Conservation (phyloP, 2,329 filamentous ascomycete genomes). For the Plenodomus lindquistii region DNA sequence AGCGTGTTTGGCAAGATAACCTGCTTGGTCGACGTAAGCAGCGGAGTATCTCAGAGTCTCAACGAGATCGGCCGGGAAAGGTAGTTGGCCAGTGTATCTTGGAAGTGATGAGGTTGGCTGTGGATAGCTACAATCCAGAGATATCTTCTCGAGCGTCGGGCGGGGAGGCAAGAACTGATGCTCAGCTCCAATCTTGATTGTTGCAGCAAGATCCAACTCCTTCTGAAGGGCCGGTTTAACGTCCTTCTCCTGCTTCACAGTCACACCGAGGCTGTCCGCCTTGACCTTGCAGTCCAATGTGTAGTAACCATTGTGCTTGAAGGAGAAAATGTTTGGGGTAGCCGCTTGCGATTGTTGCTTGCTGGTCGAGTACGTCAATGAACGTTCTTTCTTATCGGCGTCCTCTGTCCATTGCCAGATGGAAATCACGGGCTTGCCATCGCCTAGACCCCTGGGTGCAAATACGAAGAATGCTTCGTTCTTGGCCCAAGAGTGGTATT, state of each 20-base stretch:
- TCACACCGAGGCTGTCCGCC: not conserved
- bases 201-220: not conserved
- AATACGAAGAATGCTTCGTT: constrained; percentile 3
- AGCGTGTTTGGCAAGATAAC: constrained; percentile 4
- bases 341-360: constrained; percentile 1
- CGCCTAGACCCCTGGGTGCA: constrained; percentile 4
- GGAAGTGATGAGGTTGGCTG: not conserved
- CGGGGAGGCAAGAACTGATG: constrained; percentile 2
- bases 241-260: not conserved
- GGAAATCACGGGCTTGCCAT: constrained; percentile 2
- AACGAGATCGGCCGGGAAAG: constrained; percentile 4
- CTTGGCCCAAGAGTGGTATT: constrained; percentile 6
- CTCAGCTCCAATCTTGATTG: constrained; percentile 1
- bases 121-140: constrained; percentile 2
- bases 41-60: constrained; percentile 1
- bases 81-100: not conserved
- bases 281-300: constrained; percentile 2
- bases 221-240: not conserved
- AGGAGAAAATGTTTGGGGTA: constrained; percentile 1
- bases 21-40: constrained; percentile 6
- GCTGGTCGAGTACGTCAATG: not conserved
- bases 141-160: not conserved
- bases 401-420: constrained; percentile 8
- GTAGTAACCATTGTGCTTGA: constrained; percentile 4
- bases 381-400: not conserved